Evolutionary conservation across 345 rosid genomes (phyloP), one percentile per base, ranked within the genome.

Genomic region (Hibiscus trionum): DNA sequence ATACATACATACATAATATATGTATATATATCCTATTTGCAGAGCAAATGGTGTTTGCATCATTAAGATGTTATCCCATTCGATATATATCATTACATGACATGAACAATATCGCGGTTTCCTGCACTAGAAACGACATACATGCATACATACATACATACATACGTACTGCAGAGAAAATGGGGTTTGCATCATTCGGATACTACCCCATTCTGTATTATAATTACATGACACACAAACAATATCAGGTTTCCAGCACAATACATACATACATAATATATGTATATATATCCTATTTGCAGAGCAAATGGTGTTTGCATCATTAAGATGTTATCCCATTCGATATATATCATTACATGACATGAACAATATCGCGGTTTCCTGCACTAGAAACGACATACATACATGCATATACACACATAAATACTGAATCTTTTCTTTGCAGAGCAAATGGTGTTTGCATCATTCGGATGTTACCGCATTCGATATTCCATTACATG

Each of bases 401-500:
- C 74, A 10, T 11, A 10, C 11, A 42, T 42, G 11, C 46, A 42
- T 42, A 42, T 1, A 44, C 47, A 44, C 47, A 11, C 12, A 44
- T 42, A 10, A 12, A 44, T 44, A 44, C 47, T 44, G 47, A 44
- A 49, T 49, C 17, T 14, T 49, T 49, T 49, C 16, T 49, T 14
- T 14, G 55, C 57, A 52, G 57, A 52, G 57, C 24, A 52, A 94
- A 94, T 61, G 99, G 99, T 69, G 97, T 94, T 53, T 88, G 92
- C 73, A 91, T 94, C 72, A 78, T 90, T 55, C 86, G 99, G 64
- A 92, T 92, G 68, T 92, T 55, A 60, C 99, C 99, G 39, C 89
- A 92, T 80, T 96, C 99, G 0, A 93, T 93, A 42, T 83, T 92
- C 49, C 99, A 89, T 82, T 90, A 86, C 84, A 88, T 92, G 97